A percentile compares a stretch with the other conserved stretches of the same genome.
Conservation (phyloP, 306 rosid genomes). For the Dalbergia cochinchinensis region DNA sequence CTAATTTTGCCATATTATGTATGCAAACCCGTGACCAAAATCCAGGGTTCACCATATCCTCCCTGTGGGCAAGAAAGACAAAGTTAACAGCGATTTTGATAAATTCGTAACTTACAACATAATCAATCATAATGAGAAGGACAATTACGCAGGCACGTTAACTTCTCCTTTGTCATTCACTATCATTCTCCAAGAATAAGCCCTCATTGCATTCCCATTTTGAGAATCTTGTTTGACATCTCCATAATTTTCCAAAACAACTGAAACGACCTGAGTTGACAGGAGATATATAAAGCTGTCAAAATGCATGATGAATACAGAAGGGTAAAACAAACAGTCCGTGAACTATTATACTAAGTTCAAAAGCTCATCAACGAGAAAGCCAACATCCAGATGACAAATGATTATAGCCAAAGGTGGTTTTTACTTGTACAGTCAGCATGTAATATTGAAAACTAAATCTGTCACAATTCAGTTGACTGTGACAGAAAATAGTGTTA, state of each 20-base stretch:
- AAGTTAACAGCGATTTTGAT: constrained; percentile 32
- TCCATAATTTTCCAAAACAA: constrained; percentile 72
- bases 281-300: constrained; percentile 47
- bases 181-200: constrained; percentile 62
- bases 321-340: constrained; percentile 20
- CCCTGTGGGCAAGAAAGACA: constrained; percentile 51
- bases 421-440: constrained; percentile 7
- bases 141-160: constrained; percentile 58
- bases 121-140: constrained; percentile 40
- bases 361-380: constrained; percentile 18
- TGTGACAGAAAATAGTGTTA: constrained; percentile 8
- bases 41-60: constrained; percentile 54
- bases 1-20: constrained; percentile 74
- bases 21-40: constrained; percentile 79
- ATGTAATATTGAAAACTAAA: not conserved
- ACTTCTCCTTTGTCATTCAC: constrained; percentile 71
- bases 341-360: constrained; percentile 28
- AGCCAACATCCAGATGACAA: constrained; percentile 6
- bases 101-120: constrained; percentile 26
- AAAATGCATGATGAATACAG: constrained; percentile 30
- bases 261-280: constrained; percentile 66
- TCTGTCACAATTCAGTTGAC: constrained; percentile 3
- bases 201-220: constrained; percentile 46
- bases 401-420: constrained; percentile 15
- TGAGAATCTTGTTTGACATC: constrained; percentile 47